Evolutionary conservation across 2,329 filamentous ascomycete genomes (phyloP).

Genomic region (Apiospora kogelbergensis): DNA sequence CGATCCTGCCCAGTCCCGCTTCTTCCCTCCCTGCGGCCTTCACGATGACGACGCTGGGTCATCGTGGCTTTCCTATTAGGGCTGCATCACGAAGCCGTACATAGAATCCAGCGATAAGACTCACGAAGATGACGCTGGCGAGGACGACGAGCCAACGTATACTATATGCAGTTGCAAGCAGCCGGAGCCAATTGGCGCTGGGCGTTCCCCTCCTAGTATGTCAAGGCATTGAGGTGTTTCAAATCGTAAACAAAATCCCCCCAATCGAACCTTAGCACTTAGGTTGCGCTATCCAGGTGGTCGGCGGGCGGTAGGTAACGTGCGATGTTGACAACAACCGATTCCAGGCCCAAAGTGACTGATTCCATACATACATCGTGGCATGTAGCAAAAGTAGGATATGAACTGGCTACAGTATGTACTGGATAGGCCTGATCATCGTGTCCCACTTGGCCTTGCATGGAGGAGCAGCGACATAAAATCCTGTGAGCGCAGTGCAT

Average conservation of each 20-base stretch:
- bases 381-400: neutral
- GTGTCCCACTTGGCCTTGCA: neutral
- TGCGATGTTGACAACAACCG: neutral
- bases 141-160: neutral
- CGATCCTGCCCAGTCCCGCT: neutral
- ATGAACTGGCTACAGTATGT: neutral
- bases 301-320: neutral
- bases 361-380: too few relatives aligned
- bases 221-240: neutral
- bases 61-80: constrained; percentile 1
- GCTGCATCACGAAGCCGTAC: constrained; percentile 8
- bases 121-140: neutral
- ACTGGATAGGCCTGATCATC: neutral
- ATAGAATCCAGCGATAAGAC: neutral
- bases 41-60: constrained; percentile 4
- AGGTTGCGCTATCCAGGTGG: neutral
- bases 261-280: neutral
- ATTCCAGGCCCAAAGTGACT: neutral
- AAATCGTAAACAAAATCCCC: neutral
- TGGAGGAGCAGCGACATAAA: neutral
- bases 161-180: neutral
- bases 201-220: neutral
- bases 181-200: neutral
- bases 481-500: neutral
- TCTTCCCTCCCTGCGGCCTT: neutral